Evolutionary conservation across 441 rosid species (phyloP).

Genomic region (Hura crepitans): DNA sequence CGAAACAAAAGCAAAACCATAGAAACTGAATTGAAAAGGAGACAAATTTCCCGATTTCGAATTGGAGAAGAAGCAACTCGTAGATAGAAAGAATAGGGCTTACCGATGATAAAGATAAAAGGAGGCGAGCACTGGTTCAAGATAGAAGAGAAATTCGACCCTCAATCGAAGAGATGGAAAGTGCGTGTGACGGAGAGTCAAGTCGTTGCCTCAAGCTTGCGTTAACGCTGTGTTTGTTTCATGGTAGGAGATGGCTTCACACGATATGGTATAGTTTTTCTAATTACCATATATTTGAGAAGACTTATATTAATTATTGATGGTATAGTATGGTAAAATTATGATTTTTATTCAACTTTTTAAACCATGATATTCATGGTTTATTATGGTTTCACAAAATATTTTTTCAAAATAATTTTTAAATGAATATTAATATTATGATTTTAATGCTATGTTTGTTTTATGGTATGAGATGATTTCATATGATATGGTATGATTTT

Average conservation of each 20-base stretch:
- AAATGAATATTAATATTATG: too few species aligned
- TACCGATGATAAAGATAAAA: conserved; percentile 25
- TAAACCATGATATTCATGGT: too few species aligned
- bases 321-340: too few species aligned
- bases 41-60: background rate
- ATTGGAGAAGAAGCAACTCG: background rate
- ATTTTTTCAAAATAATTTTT: too few species aligned
- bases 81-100: conserved; percentile 14
- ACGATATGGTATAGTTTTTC: too few species aligned
- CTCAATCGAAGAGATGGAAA: conserved; percentile 11
- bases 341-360: too few species aligned
- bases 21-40: conserved; percentile 7
- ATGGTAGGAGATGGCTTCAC: too few species aligned
- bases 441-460: too few species aligned
- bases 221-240: background rate
- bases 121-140: conserved; percentile 28
- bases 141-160: conserved; percentile 10
- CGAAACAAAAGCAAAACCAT: conserved; percentile 18
- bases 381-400: too few species aligned
- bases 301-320: too few species aligned
- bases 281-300: background rate
- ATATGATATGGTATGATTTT: too few species aligned
- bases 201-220: background rate
- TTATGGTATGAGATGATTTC: too few species aligned
- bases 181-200: background rate